Percentiles rank a stretch among this genome's conserved stretches.
phyloP scores from a whole-genome alignment of 176 grass and related monocot genomes.

The Hsuehochloa calcarea region DNA sequence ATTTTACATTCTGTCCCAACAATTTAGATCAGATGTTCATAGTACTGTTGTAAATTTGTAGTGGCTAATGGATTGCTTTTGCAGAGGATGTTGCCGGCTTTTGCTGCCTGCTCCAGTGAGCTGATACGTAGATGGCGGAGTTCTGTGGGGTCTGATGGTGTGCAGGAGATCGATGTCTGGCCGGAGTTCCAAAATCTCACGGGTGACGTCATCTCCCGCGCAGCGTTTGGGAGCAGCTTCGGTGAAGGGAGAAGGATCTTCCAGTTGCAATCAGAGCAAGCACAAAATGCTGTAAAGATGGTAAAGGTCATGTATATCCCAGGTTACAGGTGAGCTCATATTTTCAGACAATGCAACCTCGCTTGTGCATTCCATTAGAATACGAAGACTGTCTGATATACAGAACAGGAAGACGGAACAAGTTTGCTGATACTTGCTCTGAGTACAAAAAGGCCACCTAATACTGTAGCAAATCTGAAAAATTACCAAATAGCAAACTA shows the following conservation, averaged over 20 bases:
- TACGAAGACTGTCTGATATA: no score
- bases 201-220: constrained; percentile 44
- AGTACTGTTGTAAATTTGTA: background rate
- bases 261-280: constrained; percentile 51
- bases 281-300: constrained; percentile 17
- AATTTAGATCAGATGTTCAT: background rate
- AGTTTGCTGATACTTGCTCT: background rate
- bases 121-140: constrained; percentile 41
- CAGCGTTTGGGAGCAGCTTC: constrained; percentile 66
- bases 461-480: background rate
- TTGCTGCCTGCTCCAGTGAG: constrained; percentile 37
- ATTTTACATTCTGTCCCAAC: background rate
- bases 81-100: constrained; percentile 58
- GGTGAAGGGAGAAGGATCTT: constrained; percentile 58
- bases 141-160: background rate
- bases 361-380: background rate
- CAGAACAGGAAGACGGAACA: background rate
- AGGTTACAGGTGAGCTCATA: constrained; percentile 29
- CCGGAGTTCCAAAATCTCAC: constrained; percentile 57
- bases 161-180: constrained; percentile 58
- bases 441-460: background rate
- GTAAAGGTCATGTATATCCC: constrained; percentile 16
- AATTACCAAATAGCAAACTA: background rate
- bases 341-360: background rate
- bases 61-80: background rate